Evolutionary conservation across 345 rosid species (phyloP), one percentile per base, ranked within the genome.

Genomic region (Pseudoturritis turrita): DNA sequence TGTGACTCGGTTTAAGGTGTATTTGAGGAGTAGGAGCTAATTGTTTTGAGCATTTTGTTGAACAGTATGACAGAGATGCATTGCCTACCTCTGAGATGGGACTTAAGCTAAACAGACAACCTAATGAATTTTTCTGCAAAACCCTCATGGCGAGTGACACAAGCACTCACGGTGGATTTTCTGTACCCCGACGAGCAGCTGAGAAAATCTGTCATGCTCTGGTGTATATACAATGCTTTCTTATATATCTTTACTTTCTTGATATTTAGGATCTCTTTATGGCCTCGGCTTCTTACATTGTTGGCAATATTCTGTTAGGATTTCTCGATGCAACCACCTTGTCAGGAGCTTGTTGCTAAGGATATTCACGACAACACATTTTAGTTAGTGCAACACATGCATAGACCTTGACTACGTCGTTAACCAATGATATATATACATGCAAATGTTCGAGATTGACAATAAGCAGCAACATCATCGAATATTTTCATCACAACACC

Each of bases 121-220:
- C 81, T 72, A 79, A 90, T 5, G 99, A 95, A 18, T 91, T 91
- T 67, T 95, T 95, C 83, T 95, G 96, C 68, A 95, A 95, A 84
- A 91, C 93, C 23, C 75, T 94, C 74, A 94, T 97, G 22, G 96
- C 97, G 25, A 94, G 99, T 78, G 99, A 94, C 70, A 94, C 97
- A 1, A 94, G 97, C 81, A 91, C 99, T 65, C 97, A 94, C 75
- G 99, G 99, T 73, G 97, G 97, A 64, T 94, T 94, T 77, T 88
- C 96, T 64, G 99, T 94, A 52, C 99, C 97, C 10, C 93, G 96
- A 3, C 87, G 96, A 54, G 96, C 99, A 17, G 99, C 97, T 33
- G 99, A 94, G 75, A 91, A 91, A 75, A 89, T 88, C 49, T 94
- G 91, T 77, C 99, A 97, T 47, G 68, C 89, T 76, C 89, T 95